These are phyloP conservation scores for Ustanciosporium gigantosporum DNA, from an alignment of 1,284 basidiomycete genomes.

Conservation along the genomic window DNA sequence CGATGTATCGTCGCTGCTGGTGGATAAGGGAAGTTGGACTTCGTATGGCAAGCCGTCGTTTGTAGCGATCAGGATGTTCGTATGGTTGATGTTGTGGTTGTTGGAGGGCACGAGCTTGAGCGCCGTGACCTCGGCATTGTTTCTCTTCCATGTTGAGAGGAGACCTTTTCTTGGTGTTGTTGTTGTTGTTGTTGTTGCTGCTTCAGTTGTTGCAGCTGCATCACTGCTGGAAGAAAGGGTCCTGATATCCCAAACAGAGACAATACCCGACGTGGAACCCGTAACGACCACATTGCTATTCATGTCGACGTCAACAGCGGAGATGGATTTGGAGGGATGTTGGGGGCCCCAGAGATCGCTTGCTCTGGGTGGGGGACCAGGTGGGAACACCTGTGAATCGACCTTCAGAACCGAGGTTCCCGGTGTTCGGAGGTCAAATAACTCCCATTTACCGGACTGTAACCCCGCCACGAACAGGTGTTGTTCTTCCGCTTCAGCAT, in stretches of 20 bases:
- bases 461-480: slow-evolving; percentile 64
- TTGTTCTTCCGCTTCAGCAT: slow-evolving; percentile 4
- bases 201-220: neutral
- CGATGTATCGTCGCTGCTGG: neutral
- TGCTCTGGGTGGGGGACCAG: slow-evolving; percentile 44
- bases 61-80: slow-evolving; percentile 33
- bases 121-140: slow-evolving; percentile 18
- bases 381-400: slow-evolving; percentile 56
- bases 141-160: slow-evolving; percentile 17
- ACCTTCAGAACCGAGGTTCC: slow-evolving; percentile 64
- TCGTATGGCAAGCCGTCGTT: slow-evolving; percentile 48
- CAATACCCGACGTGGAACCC: slow-evolving; percentile 69
- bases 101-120: neutral
- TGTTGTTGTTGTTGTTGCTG: no score
- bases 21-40: neutral
- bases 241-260: slow-evolving; percentile 68
- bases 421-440: slow-evolving; percentile 68
- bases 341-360: slow-evolving; percentile 68
- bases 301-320: slow-evolving; percentile 23
- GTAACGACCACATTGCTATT: slow-evolving; percentile 66
- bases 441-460: slow-evolving; percentile 68
- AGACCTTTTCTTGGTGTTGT: slow-evolving; percentile 7
- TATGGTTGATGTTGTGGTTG: neutral
- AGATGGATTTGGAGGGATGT: slow-evolving; percentile 61
- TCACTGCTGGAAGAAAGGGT: slow-evolving; percentile 52